Conservation (phyloP, 768 basidiomycete genomes). For the Boletus subparvulus region DNA sequence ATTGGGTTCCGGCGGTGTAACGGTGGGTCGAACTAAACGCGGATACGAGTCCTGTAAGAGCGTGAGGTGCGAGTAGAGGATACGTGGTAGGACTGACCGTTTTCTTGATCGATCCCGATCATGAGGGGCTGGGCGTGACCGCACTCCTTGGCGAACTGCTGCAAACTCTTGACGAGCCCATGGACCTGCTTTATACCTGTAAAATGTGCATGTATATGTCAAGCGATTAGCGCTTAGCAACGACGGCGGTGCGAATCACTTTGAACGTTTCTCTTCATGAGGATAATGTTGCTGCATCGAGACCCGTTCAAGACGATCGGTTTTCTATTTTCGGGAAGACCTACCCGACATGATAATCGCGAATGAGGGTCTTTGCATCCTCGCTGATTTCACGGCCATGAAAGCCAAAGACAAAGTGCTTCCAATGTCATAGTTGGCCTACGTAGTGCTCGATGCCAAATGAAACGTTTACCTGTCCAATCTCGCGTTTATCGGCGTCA, state of each 20-base stretch:
- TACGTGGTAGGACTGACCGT: slow-evolving; percentile 41
- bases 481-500: slow-evolving; percentile 42
- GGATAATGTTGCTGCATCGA: slow-evolving; percentile 50
- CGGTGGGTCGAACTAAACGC: slow-evolving; percentile 52
- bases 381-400: slow-evolving; percentile 53
- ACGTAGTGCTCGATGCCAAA: not conserved
- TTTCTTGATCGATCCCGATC: slow-evolving; percentile 75
- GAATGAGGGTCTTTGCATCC: slow-evolving; percentile 55
- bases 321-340: not conserved
- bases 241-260: slow-evolving; percentile 32
- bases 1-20: slow-evolving; percentile 57
- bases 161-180: slow-evolving; percentile 47
- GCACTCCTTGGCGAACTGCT: slow-evolving; percentile 53
- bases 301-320: not conserved
- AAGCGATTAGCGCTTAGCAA: not conserved
- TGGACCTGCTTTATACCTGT: slow-evolving; percentile 54
- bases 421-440: not conserved
- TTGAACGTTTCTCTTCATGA: slow-evolving; percentile 67
- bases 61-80: not conserved
- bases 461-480: slow-evolving; percentile 40
- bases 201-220: not conserved
- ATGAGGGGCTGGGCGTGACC: slow-evolving; percentile 58
- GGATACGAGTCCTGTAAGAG: slow-evolving; percentile 57
- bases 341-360: slow-evolving; percentile 60
- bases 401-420: slow-evolving; percentile 76